Base-by-base conservation (phyloP, 345 rosid species). In the Pistacia integerrima region DNA sequence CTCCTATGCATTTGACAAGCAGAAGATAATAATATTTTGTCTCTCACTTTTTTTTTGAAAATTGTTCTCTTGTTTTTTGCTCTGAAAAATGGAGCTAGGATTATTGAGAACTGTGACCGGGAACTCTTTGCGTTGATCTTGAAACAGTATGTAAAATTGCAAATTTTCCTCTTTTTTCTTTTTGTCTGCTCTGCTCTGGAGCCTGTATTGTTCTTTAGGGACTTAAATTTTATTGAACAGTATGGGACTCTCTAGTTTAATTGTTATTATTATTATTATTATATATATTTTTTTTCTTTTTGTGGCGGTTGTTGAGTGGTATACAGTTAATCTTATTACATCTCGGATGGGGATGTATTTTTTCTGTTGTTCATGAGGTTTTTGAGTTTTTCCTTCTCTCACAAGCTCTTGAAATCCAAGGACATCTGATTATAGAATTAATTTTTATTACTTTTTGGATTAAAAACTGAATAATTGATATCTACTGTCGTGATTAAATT, bases 1-100 rank as follows among this genome's bases (percentile, higher is more conserved):
- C 72, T 60, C 48, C 18, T 72, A 11, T 62, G 69, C 80, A 79
- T 80, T 82, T 76, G 81, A 75, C 78, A n/a, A 55, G 57, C 77
- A 71, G 12, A 82, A 78, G 66, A 77, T 76, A 75, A 84, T 85
- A 83, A 83, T 81, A 77, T 77, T 81, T 74, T 79, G 86, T 78
- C 71, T 70, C 74, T n/a, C 57, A 54, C 57, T 14, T 54, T 54
- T 14, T 52, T 41, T 41, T 41, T 41, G 8, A 7, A 41, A 33
- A 57, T 79, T 64, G 55, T 75, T 80, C 44, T 72, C 73, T 56
- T 60, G 61, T 59, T 88, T 88, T 76, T 79, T 79, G 78, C 81
- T 83, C 85, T 30, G 77, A 77, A 75, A 75, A 81, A 63, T 64
- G 64, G 87, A 80, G 86, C 82, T 82, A 77, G 82, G 89, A 85